Evolutionary conservation across 2,329 filamentous ascomycete species (phyloP), one percentile per base, ranked within the genome.

Genomic region (Colletotrichum sp.): DNA sequence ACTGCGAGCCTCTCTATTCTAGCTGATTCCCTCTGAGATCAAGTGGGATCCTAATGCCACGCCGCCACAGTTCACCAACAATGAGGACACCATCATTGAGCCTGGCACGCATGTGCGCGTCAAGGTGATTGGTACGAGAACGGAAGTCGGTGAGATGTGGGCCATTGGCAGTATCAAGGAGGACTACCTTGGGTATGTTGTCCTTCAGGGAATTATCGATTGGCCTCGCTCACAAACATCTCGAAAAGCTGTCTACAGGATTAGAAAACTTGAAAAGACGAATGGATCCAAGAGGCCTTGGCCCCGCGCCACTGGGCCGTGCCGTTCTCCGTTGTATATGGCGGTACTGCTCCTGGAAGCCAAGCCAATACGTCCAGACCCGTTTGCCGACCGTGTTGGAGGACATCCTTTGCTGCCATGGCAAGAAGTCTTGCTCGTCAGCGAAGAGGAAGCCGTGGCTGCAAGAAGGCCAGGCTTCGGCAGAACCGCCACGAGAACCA

Each of bases 81-180:
- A 98, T 81, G 95, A 95, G 78, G 97, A 98, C 79, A 95, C 96
- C 79, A 93, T 96, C 44, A 98, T 99, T 81, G 96, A 99, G 86
- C 95, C 96, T 76, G 95, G 96, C 64, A 98, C 96, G 18, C 96
- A 98, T 81, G 92, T 99, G 78, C 95, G 97, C 63, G 92, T 99
- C 79, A 98, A 98, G 87, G 93, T 99, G 78, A 95, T 98, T 80
- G 97, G 97, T 85, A 95, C 96, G 67, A 92, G 98, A 85, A 96
- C 95, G 78, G 97, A 99, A 84, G 95, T 99, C 68, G 95, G 95
- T 78, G 94, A 95, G 84, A 98, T 99, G 91, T 98, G 95, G 90
- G 97, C 96, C 49, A 98, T 99, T 84, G 97, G 96, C 76, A 99
- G 95, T 80, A 98, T 99, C 88, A 98, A 98, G 87, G 96, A 94